A percentile compares a stretch with the other conserved stretches of the same genome.
These are phyloP conservation scores for Yarrowia sp. DNA, from an alignment of 805 yeast species.

Conservation along the genomic window DNA sequence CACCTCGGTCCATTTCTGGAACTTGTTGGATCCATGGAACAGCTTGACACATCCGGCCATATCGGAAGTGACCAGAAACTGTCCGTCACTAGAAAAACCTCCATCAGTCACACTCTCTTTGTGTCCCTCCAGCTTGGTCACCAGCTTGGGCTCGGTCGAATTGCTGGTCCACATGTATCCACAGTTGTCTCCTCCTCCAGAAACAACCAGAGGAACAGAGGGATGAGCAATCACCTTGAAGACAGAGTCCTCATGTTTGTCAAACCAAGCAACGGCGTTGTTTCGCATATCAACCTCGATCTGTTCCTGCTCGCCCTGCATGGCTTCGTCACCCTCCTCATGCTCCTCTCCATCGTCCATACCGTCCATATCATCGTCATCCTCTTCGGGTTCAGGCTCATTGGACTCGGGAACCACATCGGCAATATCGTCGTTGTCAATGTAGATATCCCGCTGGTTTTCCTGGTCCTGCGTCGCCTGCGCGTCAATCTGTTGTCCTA, in stretches of 20 bases:
- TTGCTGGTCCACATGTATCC: conserved; percentile 87
- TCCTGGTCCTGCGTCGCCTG: conserved; percentile 14
- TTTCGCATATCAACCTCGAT: conserved; percentile 84
- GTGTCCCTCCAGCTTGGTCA: conserved; percentile 74
- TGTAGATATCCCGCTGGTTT: not conserved
- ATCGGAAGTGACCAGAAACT: conserved; percentile 81
- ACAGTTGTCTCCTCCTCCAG: conserved; percentile 93
- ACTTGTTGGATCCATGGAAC: conserved; percentile 68
- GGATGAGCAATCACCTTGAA: conserved; percentile 85
- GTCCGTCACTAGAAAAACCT: conserved; percentile 80
- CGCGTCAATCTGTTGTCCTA: not conserved
- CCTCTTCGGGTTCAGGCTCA: conserved; percentile 21
- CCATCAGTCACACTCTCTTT: conserved; percentile 85
- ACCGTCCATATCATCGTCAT: conserved; percentile 18
- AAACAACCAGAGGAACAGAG: conserved; percentile 71
- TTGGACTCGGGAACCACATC: conserved; percentile 1
- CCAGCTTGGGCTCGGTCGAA: conserved; percentile 75
- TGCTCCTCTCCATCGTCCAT: not conserved
- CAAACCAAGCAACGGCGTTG: conserved; percentile 87
- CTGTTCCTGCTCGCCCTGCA: conserved; percentile 5
- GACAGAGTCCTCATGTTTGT: conserved; percentile 82
- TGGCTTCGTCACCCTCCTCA: not conserved
- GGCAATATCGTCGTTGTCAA: conserved; percentile 17
- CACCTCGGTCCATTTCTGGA: conserved; percentile 74
- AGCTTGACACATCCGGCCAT: conserved; percentile 87